Evolutionary conservation across 768 basidiomycete species (phyloP).

Genomic region (Hericium alpestre): DNA sequence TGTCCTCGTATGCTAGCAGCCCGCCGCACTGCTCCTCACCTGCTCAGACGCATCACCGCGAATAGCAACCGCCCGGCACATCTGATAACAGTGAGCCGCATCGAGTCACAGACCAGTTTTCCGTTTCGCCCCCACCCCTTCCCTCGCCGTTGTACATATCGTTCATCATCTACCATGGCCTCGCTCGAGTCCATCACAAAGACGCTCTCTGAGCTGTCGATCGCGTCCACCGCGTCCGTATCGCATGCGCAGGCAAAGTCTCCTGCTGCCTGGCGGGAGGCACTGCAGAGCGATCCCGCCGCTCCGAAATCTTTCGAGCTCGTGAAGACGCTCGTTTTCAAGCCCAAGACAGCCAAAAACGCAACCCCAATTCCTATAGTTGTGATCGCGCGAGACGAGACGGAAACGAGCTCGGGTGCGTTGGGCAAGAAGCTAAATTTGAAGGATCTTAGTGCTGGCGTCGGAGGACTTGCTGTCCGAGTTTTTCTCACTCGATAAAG

Average conservation of each 20-base stretch:
- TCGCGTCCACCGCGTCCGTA: constrained; percentile 41
- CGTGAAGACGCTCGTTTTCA: constrained; percentile 87
- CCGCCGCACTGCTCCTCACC: not conserved
- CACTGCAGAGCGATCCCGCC: constrained; percentile 41
- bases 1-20: constrained; percentile 5
- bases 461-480: constrained; percentile 78
- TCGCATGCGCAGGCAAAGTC: constrained; percentile 55
- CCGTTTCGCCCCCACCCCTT: not conserved
- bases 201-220: constrained; percentile 43
- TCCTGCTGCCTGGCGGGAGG: constrained; percentile 68
- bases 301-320: constrained; percentile 56
- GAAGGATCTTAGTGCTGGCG: constrained; percentile 82
- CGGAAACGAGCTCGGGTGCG: constrained; percentile 69
- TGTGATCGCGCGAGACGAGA: constrained; percentile 74
- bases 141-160: not conserved
- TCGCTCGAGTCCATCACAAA: constrained; percentile 23
- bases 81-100: constrained; percentile 11
- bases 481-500: constrained; percentile 76
- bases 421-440: constrained; percentile 72
- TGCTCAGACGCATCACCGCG: not conserved
- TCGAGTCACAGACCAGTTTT: constrained; percentile 12
- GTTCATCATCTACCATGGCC: constrained; percentile 23
- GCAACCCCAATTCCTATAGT: constrained; percentile 78
- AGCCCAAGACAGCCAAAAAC: constrained; percentile 90
- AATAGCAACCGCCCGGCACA: constrained; percentile 1